Evolutionary conservation across 2,329 filamentous ascomycete genomes (phyloP).

Genomic region (Trichoderma hamatum): DNA sequence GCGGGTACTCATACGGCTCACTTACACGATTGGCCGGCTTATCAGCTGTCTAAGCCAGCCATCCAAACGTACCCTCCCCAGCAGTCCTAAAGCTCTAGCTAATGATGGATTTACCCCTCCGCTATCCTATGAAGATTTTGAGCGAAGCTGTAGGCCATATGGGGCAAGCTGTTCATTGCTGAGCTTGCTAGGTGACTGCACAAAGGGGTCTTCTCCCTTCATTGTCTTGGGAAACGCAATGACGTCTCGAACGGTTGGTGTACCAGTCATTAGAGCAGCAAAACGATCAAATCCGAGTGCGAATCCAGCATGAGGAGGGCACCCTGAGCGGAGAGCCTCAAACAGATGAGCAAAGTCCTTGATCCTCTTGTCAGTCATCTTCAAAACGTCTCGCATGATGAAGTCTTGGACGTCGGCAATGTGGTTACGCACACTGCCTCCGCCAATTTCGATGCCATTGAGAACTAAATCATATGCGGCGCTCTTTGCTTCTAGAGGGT

Average conservation of each 20-base stretch:
- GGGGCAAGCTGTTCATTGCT: constrained; percentile 58
- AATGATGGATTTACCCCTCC: background rate
- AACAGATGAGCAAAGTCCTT: constrained; percentile 83
- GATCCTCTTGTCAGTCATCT: constrained; percentile 73
- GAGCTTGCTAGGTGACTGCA: constrained; percentile 73
- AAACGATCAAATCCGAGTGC: constrained; percentile 91
- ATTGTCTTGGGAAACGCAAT: constrained; percentile 97
- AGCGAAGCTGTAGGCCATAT: constrained; percentile 48
- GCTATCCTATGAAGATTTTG: background rate
- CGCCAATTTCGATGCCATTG: constrained; percentile 92
- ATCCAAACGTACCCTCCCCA: too few relatives aligned
- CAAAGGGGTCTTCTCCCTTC: constrained; percentile 82
- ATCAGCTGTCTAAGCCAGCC: background rate
- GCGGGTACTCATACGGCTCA: background rate
- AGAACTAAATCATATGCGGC: constrained; percentile 96
- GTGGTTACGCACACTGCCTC: constrained; percentile 92
- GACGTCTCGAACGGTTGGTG: constrained; percentile 81
- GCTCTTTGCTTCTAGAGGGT: constrained; percentile 73
- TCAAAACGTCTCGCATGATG: constrained; percentile 79
- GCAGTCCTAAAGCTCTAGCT: background rate
- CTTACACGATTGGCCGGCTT: background rate
- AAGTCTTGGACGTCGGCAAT: constrained; percentile 79
- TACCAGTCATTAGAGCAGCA: constrained; percentile 76
- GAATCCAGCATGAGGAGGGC: constrained; percentile 92
- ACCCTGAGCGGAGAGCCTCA: constrained; percentile 78